Evolutionary conservation across 768 basidiomycete species (phyloP), one percentile per base, ranked within the genome.

Genomic region (Russula earlei): DNA sequence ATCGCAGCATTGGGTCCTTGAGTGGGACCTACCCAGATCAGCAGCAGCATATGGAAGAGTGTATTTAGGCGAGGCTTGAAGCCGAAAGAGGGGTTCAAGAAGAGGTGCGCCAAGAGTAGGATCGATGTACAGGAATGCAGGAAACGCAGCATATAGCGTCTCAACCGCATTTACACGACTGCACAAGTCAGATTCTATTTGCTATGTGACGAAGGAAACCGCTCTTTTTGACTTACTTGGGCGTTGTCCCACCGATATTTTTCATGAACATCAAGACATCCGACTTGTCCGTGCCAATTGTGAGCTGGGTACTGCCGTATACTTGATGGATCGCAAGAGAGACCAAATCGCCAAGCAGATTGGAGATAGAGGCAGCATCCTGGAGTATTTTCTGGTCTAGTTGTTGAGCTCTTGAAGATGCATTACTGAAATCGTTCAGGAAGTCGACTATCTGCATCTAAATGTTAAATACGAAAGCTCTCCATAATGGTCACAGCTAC

Each of bases 211-310:
- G 34, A 27, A 56, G n/a, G 52, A 41, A 29, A 9, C 12, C 10
- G 37, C 24, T n/a, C n/a, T n/a, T n/a, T n/a, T n/a, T n/a, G n/a
- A n/a, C 49, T 36, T 60, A 77, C 80, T 77, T 71, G 79, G 45
- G 2, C 7, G 8, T 22, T 4, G 0, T 7, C 5, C 56, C 59
- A 14, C 59, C 57, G 2, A 59, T 59, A 41, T 61, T 59, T 43
- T 56, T 82, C 70, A 83, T 72, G 65, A 83, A 81, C 9, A 78
- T 71, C 29, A 81, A 65, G 5, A 77, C 65, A 64, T 82, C 80
- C 15, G 60, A 69, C 0, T 73, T 73, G 63, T 82, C 75, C 56
- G 74, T 74, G 12, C 79, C 76, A 29, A 80, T 63, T 0, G 82
- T 83, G 49, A 83, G 71, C 55, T 84, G 82, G 17, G 70, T 75